Evolutionary conservation across 495 filamentous ascomycete species (phyloP), one percentile per base, ranked within the genome.

Genomic region (Lasiosphaeria miniovina): DNA sequence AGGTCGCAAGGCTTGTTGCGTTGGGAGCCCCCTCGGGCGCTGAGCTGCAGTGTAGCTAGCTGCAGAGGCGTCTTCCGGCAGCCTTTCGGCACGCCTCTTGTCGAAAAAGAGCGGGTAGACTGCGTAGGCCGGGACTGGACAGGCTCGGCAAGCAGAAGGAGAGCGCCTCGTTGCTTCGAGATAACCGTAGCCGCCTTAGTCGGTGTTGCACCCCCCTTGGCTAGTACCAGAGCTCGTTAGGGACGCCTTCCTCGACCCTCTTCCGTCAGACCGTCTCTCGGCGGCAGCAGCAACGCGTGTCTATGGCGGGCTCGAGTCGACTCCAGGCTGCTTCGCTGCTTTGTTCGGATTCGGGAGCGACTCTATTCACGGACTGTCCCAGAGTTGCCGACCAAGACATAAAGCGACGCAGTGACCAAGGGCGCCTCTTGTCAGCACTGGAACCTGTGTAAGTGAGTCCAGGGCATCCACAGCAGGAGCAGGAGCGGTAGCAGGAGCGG

Each of bases 11-110:
- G 53, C 36, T 55, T 45, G 43, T 34, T 24, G 24, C 24, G 24
- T 36, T 50, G 54, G 62, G 54, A 58, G 54, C 43, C 58, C 52
- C 2, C 43, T n/a, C 11, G 58, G 58, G 58, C 41, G 60, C 52
- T 54, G 55, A 58, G 60, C 66, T 60, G 56, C 60, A 55, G 60
- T 59, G 52, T 46, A 46, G 14, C 24, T 49, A 54, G 60, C 64
- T 68, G 64, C 65, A 70, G 62, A 54, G 58, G 59, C 58, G 65
- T 60, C 64, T 46, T 11, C 12, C 12, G 63, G 53, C 36, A 55
- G 66, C 61, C 62, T 58, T 9, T 64, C 64, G 59, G 62, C 57
- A 65, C 57, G 60, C 62, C 52, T 62, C 33, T 55, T 46, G 33
- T 52, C 52, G 48, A 64, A 55, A 54, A 55, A 57, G 60, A 45